phyloP scores from a whole-genome alignment of 345 rosid species.

The Camelina sativa region DNA sequence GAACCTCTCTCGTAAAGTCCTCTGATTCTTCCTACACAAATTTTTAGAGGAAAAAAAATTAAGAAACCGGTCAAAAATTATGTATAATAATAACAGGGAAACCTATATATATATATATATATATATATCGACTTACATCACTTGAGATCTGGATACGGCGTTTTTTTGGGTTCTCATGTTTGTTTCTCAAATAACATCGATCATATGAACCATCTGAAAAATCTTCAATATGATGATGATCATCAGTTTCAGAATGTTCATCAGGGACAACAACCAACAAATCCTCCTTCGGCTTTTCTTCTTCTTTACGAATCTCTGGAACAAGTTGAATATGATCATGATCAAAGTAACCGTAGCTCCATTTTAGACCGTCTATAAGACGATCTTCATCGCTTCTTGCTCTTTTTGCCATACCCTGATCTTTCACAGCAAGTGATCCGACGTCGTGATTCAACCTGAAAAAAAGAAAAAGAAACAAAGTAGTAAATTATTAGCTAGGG shows the following conservation, averaged over 20 bases:
- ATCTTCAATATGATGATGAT: slow-evolving; percentile 9
- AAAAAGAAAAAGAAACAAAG: neutral
- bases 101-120: no score
- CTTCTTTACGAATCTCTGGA: slow-evolving; percentile 38
- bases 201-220: slow-evolving; percentile 24
- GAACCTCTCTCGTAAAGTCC: slow-evolving; percentile 42
- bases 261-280: slow-evolving; percentile 49
- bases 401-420: neutral
- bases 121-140: slow-evolving; percentile 35
- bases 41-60: neutral
- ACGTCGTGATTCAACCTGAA: slow-evolving; percentile 27
- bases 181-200: slow-evolving; percentile 33
- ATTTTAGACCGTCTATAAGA: slow-evolving; percentile 18
- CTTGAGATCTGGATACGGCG: slow-evolving; percentile 9
- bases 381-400: slow-evolving; percentile 20
- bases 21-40: slow-evolving; percentile 33
- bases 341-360: slow-evolving; percentile 29
- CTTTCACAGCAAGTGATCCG: slow-evolving; percentile 23
- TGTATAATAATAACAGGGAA: neutral
- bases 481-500: slow-evolving; percentile 12
- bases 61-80: neutral
- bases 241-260: slow-evolving; percentile 64
- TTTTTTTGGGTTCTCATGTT: slow-evolving; percentile 19
- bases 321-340: slow-evolving; percentile 46
- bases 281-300: slow-evolving; percentile 3